Percentiles rank a stretch among this genome's conserved stretches.
phyloP scores from a whole-genome alignment of 106 monocot genomes.

The Apostasia shenzhenica region DNA sequence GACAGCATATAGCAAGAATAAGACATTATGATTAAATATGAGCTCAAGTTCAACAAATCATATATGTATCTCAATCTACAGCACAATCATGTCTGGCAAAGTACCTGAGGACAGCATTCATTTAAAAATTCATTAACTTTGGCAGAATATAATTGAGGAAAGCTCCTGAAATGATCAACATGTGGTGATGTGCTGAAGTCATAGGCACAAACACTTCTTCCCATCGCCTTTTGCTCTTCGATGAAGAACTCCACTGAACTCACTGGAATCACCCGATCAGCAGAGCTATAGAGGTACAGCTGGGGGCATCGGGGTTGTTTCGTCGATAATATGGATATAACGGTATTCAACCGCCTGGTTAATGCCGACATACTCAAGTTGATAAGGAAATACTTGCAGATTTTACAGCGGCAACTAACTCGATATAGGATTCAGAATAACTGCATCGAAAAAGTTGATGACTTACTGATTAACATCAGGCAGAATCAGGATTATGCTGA shows the following conservation, averaged over 20 bases:
- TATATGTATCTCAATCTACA: too few relatives aligned
- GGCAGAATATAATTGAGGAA: conserved; percentile 53
- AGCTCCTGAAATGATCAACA: conserved; percentile 90
- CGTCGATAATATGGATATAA: conserved; percentile 45
- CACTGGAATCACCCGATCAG: conserved; percentile 75
- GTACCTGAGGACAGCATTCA: conserved; percentile 19
- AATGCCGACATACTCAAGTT: background rate
- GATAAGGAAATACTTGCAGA: too few relatives aligned
- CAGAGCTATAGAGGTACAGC: conserved; percentile 84
- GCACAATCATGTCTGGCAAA: background rate
- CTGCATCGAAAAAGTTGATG: background rate
- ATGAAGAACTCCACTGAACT: conserved; percentile 61
- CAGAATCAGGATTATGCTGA: conserved; percentile 38
- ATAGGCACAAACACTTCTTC: conserved; percentile 44
- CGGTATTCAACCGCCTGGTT: conserved; percentile 59
- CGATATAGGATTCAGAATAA: too few relatives aligned
- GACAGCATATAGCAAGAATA: too few relatives aligned
- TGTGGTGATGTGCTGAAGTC: conserved; percentile 82
- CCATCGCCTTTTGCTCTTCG: conserved; percentile 41
- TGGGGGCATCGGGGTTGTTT: conserved; percentile 81
- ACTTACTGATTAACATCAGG: conserved; percentile 79
- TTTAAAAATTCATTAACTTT: conserved; percentile 66
- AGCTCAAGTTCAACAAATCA: too few relatives aligned
- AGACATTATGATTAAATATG: too few relatives aligned
- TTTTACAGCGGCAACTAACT: too few relatives aligned